Percentiles rank a stretch among this genome's conserved stretches.
Evolutionary conservation across 2,329 filamentous ascomycete genomes (phyloP).

Genomic region (Periglandula ipomoeae): DNA sequence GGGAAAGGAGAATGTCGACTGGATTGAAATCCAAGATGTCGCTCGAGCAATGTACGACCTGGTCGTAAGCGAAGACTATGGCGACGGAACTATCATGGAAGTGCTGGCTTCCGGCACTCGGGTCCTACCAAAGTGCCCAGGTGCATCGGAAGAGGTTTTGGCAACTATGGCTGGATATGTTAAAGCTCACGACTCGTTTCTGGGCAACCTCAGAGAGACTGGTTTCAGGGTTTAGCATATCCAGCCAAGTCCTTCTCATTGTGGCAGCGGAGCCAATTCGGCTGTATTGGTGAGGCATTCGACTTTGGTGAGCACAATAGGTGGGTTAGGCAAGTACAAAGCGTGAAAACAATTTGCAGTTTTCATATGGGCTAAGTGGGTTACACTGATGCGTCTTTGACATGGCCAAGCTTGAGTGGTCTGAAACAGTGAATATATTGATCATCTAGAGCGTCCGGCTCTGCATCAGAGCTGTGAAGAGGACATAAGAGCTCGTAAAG

Average conservation of each 20-base stretch:
- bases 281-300: too few species aligned
- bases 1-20: constrained; percentile 17
- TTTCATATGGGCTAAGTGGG: not conserved
- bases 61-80: constrained; percentile 16
- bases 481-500: not conserved
- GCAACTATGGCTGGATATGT: constrained; percentile 10
- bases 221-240: constrained; percentile 17
- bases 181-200: constrained; percentile 13
- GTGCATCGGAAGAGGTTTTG: not conserved
- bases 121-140: constrained; percentile 6
- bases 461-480: not conserved
- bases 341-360: not conserved
- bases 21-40: constrained; percentile 22
- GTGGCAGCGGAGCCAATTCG: too few species aligned
- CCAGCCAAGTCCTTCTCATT: not conserved
- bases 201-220: constrained; percentile 13
- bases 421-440: not conserved
- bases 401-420: not conserved
- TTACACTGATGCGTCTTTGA: not conserved
- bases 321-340: not conserved
- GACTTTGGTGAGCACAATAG: too few species aligned
- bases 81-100: constrained; percentile 24
- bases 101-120: constrained; percentile 13
- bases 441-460: not conserved
- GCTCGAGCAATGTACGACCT: constrained; percentile 22